A percentile compares a stretch with the other conserved stretches of the same genome.
Evolutionary conservation across 75 land plant species (phyloP).

Genomic region (Selaginella tamariscina): DNA sequence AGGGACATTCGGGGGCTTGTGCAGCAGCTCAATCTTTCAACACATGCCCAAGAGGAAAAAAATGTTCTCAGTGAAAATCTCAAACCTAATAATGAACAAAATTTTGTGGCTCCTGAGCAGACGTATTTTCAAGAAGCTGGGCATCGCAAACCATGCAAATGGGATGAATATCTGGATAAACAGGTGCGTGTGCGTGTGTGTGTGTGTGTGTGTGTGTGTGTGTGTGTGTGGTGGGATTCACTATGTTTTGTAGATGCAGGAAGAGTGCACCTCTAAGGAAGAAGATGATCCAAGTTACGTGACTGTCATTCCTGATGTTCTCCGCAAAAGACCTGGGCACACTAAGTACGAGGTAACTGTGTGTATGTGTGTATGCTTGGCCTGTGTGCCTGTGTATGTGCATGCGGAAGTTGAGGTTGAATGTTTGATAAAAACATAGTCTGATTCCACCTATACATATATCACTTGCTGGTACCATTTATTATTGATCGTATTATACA

Average conservation of each 20-base stretch:
- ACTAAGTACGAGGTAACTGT: background rate
- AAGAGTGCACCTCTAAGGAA: background rate
- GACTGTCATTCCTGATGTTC: background rate
- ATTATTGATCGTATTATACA: background rate
- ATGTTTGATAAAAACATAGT: background rate
- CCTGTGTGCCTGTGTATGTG: no score
- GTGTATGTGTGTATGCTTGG: background rate
- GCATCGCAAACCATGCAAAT: background rate
- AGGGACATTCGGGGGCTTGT: slow-evolving; percentile 55
- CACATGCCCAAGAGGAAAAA: background rate
- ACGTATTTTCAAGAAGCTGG: background rate
- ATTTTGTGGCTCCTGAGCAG: background rate
- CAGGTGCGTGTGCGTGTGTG: background rate
- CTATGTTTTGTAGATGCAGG: background rate
- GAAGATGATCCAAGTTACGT: background rate
- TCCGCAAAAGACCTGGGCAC: background rate
- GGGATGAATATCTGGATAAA: background rate
- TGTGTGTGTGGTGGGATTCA: background rate
- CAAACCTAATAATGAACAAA: background rate
- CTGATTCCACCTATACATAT: background rate
- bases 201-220: background rate
- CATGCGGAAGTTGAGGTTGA: background rate
- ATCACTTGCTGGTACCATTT: background rate
- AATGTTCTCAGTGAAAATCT: background rate
- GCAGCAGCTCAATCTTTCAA: slow-evolving; percentile 49